These are phyloP conservation scores for Phlegmacium glaucopus DNA, from an alignment of 768 basidiomycete species.

Conservation along the genomic window DNA sequence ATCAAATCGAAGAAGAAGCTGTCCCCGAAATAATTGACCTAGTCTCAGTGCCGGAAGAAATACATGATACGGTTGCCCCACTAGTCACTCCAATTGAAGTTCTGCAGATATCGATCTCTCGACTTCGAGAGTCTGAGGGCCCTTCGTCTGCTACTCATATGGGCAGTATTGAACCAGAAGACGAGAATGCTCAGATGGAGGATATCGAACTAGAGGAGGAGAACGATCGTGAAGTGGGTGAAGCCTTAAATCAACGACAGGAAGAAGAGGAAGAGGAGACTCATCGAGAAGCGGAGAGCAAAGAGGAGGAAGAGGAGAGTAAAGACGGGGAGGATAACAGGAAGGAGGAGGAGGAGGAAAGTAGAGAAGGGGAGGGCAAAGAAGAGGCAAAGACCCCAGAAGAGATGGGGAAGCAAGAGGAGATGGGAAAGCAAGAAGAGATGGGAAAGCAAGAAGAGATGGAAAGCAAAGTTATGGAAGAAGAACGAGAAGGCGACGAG, in stretches of 20 bases:
- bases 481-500: constrained; percentile 7
- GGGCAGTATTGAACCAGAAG: neutral
- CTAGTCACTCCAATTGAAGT: no score
- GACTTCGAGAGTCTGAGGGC: no score
- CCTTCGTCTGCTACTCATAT: neutral
- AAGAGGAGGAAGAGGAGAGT: constrained; percentile 20
- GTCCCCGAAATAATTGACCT: no score
- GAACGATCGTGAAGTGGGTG: constrained; percentile 1
- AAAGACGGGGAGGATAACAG: neutral
- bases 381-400: constrained; percentile 11
- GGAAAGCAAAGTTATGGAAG: constrained; percentile 10
- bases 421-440: constrained; percentile 14
- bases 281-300: constrained; percentile 5
- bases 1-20: no score
- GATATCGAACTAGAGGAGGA: constrained; percentile 1
- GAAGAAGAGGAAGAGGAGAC: constrained; percentile 18
- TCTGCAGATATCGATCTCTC: no score
- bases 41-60: no score
- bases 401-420: constrained; percentile 15
- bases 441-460: constrained; percentile 14
- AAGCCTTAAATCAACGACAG: constrained; percentile 7
- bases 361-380: constrained; percentile 13
- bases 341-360: constrained; percentile 15
- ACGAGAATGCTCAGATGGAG: constrained; percentile 3
- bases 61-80: no score